Base-by-base conservation (phyloP, 345 rosid species). In the Lepidium aucheri region DNA sequence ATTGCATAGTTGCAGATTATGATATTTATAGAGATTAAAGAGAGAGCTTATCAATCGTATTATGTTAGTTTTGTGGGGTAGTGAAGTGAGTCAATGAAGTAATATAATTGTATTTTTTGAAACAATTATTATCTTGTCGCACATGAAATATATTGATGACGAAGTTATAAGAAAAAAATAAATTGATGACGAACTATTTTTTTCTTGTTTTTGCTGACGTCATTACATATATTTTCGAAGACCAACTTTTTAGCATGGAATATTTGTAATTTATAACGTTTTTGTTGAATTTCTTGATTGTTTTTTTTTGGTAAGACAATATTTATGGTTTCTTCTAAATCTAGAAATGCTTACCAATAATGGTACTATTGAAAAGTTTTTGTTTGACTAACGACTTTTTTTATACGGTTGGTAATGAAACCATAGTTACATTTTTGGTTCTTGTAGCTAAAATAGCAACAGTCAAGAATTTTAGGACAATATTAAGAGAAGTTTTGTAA, bases 281-380 rank as follows among this genome's bases (percentile, higher is more conserved):
- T 50, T 70, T 51, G 28, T 54, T 70, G 50, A 53, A 63, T 63
- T 53, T 39, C n/a, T n/a, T n/a, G n/a, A n/a, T n/a, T n/a, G n/a
- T n/a, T n/a, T n/a, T n/a, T n/a, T n/a, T n/a, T n/a, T n/a, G n/a
- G n/a, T n/a, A n/a, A n/a, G n/a, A n/a, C 15, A 4, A 53, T 35
- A 18, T 43, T 11, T 60, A 5, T 33, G 33, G 32, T 42, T 42
- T 33, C 40, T 42, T 33, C 40, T 60, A 22, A 49, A 44, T 70
- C 69, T 70, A 70, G 57, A 63, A 54, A 45, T 47, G 35, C 41
- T 53, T 53, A 1, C 74, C 18, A 41, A 3, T 0, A n/a, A 39
- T n/a, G 57, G 33, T 53, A 17, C 10, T 6, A 41, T 41, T 20
- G 22, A 20, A 20, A 20, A 20, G 22, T 20, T 1, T 20, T 20